Base-by-base conservation (phyloP, 768 basidiomycete genomes). In the Xanthoconium purpureum region DNA sequence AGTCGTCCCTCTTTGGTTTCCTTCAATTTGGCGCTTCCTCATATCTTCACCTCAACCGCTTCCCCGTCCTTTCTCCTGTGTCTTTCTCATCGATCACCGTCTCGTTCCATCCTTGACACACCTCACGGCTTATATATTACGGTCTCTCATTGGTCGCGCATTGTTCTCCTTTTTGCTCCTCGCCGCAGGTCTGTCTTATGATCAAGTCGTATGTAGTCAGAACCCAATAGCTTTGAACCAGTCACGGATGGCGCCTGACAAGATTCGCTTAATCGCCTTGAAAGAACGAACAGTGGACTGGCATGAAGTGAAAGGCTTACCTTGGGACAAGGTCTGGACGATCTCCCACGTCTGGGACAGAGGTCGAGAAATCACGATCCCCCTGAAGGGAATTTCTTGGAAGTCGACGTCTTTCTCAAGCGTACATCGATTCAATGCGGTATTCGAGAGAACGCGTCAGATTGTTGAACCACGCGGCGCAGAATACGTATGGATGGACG, bases 401-500 rank as follows among this genome's bases (percentile, higher is more conserved):
- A 11, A 12, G n/a, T 51, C 57, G 4, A 35, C 18, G 5, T 40
- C 57, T 18, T 58, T 58, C 39, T 57, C 57, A 6, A 57, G 39
- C 46, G 17, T 10, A 29, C n/a, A 30, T 8, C 58, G 55, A 24
- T 59, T 59, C 45, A 43, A 58, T 32, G 6, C 30, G 17, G 28
- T 51, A 29, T 43, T 59, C 33, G 6, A 45, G 14, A 51, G 33
- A 36, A n/a, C 35, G 39, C 5, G 33, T 10, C 32, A 43, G 33
- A 32, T 58, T 4, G 29, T 59, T 5, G 32, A 40, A 39, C 13
- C 35, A 8, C 47, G 13, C 7, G 50, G 50, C 13, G 58, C 24
- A 9, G 32, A 43, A 49, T 49, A 58, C 42, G n/a, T 58, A 18
- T 59, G 58, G 56, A 47, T 58, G 3, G 58, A 59, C 28, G 58